Evolutionary conservation across 306 rosid genomes (phyloP).

Genomic region (Vachellia collinsii): DNA sequence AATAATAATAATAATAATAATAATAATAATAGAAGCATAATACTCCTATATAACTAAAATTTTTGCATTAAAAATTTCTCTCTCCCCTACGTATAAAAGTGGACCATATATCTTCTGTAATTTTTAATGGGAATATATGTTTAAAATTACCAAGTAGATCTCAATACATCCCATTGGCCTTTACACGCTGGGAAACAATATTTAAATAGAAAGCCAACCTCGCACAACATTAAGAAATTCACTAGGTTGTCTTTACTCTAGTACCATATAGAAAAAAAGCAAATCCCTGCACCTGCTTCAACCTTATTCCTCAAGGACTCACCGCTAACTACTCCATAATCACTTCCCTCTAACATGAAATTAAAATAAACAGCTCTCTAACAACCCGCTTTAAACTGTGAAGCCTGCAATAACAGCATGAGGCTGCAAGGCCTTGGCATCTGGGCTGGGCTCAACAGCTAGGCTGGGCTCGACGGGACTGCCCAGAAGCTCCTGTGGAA

Average conservation of each 20-base stretch:
- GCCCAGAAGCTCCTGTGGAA: constrained; percentile 54
- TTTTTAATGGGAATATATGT: not conserved
- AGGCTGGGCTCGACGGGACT: constrained; percentile 51
- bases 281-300: not conserved
- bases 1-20: no score
- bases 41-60: no score
- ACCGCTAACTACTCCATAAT: not conserved
- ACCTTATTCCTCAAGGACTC: not conserved
- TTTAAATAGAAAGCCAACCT: not conserved
- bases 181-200: not conserved
- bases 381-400: constrained; percentile 26
- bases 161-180: not conserved
- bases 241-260: not conserved
- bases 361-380: not conserved
- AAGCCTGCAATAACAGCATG: constrained; percentile 53
- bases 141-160: not conserved
- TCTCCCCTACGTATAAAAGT: not conserved
- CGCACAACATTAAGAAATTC: not conserved
- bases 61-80: not conserved
- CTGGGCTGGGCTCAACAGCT: constrained; percentile 53
- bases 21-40: no score
- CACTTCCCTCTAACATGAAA: not conserved
- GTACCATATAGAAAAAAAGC: not conserved
- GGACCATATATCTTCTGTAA: not conserved
- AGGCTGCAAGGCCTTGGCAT: constrained; percentile 54